These are phyloP conservation scores for Fusarium camptoceras DNA, from an alignment of 2,329 filamentous ascomycete genomes.

Conservation along the genomic window DNA sequence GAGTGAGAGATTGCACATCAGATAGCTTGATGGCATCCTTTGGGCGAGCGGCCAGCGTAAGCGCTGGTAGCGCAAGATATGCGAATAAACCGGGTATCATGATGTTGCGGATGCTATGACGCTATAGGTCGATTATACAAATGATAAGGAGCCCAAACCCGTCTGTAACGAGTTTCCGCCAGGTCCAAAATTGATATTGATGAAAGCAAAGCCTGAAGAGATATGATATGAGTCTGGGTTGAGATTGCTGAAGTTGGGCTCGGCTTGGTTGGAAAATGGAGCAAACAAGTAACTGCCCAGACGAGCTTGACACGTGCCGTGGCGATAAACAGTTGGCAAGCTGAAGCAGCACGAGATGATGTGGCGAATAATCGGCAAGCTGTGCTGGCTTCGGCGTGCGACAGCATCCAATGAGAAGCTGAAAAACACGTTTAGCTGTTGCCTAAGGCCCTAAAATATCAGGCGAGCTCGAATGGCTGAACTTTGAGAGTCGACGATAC, in stretches of 20 bases:
- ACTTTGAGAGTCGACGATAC: background rate
- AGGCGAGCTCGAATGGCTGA: background rate
- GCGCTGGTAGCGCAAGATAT: constrained; percentile 43
- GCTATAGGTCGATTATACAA: constrained; percentile 3
- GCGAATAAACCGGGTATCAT: constrained; percentile 48
- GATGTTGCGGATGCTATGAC: constrained; percentile 17
- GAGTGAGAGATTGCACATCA: constrained; percentile 79
- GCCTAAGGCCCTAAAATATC: constrained; percentile 23
- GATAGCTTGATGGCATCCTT: constrained; percentile 68
- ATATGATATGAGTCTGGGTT: background rate
- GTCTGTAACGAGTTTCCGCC: background rate
- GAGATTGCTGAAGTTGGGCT: background rate
- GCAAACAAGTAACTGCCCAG: background rate
- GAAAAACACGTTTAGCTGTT: constrained; percentile 12
- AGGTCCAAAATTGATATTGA: background rate
- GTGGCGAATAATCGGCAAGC: constrained; percentile 21
- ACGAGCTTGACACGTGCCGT: constrained; percentile 23
- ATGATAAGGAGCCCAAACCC: constrained; percentile 13
- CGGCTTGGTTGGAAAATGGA: background rate
- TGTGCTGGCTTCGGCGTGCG: constrained; percentile 17
- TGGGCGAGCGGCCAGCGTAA: constrained; percentile 48
- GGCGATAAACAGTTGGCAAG: constrained; percentile 21
- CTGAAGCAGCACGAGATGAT: constrained; percentile 18
- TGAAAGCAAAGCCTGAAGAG: background rate
- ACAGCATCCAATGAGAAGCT: constrained; percentile 22